Percentiles rank a stretch among this genome's conserved stretches.
These are phyloP conservation scores for Saturnispora silvae DNA, from an alignment of 805 yeast genomes.

Conservation along the genomic window DNA sequence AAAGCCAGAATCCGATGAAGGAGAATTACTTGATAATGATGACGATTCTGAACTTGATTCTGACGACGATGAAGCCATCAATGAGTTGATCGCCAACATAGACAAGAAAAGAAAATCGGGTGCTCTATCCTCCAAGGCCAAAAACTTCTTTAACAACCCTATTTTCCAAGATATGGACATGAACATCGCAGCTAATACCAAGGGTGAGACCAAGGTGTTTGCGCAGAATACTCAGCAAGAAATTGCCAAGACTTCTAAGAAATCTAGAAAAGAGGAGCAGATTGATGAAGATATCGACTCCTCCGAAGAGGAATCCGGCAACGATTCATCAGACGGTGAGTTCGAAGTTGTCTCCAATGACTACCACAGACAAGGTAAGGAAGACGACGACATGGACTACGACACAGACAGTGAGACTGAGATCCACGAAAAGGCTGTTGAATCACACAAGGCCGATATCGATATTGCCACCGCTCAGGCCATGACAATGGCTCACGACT, in stretches of 20 bases:
- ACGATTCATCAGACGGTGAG: slow-evolving; percentile 19
- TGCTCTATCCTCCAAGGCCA: slow-evolving; percentile 32
- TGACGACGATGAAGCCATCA: slow-evolving; percentile 67
- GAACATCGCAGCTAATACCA: slow-evolving; percentile 17
- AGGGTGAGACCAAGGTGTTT: slow-evolving; percentile 11
- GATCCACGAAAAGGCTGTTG: slow-evolving; percentile 30
- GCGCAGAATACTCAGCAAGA: slow-evolving; percentile 4
- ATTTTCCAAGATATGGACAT: slow-evolving; percentile 41
- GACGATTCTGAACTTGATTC: slow-evolving; percentile 38
- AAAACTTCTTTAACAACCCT: slow-evolving; percentile 38
- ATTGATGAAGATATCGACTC: slow-evolving; percentile 16
- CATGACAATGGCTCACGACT: slow-evolving; percentile 94
- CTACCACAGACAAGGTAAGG: slow-evolving; percentile 20
- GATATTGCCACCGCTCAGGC: slow-evolving; percentile 91
- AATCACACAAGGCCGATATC: slow-evolving; percentile 49
- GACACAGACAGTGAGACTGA: slow-evolving; percentile 45
- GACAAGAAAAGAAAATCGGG: slow-evolving; percentile 35
- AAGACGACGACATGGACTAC: slow-evolving; percentile 30
- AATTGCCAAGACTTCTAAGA: slow-evolving; percentile 9
- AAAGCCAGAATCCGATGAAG: slow-evolving; percentile 18
- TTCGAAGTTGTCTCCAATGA: slow-evolving; percentile 40
- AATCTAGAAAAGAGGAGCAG: slow-evolving; percentile 10
- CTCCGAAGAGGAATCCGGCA: slow-evolving; percentile 15
- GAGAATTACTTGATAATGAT: slow-evolving; percentile 31
- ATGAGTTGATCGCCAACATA: slow-evolving; percentile 44